These are phyloP conservation scores for Spergularia marina DNA, from an alignment of 148 eudicot species.

Conservation along the genomic window DNA sequence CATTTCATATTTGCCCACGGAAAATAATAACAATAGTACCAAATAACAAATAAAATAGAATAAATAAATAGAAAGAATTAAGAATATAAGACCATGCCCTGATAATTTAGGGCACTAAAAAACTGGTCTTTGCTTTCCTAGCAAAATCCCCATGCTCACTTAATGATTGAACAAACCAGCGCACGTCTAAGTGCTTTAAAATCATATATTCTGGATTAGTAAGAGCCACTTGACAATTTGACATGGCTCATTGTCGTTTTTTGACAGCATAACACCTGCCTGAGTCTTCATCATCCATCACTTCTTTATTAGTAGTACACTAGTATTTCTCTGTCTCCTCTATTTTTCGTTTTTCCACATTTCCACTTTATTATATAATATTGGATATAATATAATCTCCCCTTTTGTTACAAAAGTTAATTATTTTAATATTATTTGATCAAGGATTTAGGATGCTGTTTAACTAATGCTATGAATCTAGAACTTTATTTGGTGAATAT, in stretches of 20 bases:
- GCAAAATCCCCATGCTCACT: constrained; percentile 23
- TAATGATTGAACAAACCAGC: background rate
- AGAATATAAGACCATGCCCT: background rate
- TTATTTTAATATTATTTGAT: no score
- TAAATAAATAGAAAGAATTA: background rate
- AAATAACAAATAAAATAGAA: background rate
- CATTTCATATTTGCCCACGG: no score
- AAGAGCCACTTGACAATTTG: constrained; percentile 8
- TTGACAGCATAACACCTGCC: constrained; percentile 31
- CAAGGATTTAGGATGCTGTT: no score
- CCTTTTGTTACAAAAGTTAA: background rate
- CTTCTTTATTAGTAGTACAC: background rate
- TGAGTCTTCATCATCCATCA: constrained; percentile 10
- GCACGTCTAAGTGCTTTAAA: constrained; percentile 17
- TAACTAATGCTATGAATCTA: no score
- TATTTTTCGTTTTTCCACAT: background rate
- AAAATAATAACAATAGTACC: background rate
- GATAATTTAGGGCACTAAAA: constrained; percentile 18
- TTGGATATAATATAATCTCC: background rate
- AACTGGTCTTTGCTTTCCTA: constrained; percentile 5
- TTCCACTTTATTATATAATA: no score
- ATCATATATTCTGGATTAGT: background rate
- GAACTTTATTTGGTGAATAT: no score
- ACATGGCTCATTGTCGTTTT: constrained; percentile 33
- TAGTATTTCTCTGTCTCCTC: background rate